Evolutionary conservation across 2,329 filamentous ascomycete species (phyloP).

Genomic region (Podosphaera leucotricha): DNA sequence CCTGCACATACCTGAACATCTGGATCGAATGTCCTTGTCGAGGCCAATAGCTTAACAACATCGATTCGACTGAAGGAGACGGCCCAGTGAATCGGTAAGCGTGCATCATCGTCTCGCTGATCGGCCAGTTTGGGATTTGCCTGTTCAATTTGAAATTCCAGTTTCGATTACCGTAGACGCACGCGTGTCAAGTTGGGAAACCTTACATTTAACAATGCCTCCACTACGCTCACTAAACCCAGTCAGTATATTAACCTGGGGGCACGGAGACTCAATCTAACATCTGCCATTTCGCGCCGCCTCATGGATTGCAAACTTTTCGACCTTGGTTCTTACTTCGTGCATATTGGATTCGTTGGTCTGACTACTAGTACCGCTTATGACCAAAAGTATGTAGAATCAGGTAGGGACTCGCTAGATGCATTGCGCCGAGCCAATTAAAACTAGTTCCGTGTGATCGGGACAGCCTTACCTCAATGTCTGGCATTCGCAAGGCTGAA

Average conservation of each 20-base stretch:
- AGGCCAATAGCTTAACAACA: constrained; percentile 49
- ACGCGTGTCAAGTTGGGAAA: not conserved
- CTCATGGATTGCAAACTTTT: constrained; percentile 28
- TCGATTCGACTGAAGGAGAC: constrained; percentile 57
- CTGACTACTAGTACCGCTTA: too few species aligned
- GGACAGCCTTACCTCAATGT: not conserved
- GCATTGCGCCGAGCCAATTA: not conserved
- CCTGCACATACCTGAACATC: constrained; percentile 41
- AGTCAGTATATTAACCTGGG: constrained; percentile 6
- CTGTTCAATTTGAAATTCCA: constrained; percentile 19
- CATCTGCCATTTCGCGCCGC: constrained; percentile 67
- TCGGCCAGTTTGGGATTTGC: constrained; percentile 56
- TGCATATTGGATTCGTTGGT: not conserved
- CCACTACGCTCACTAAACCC: constrained; percentile 38
- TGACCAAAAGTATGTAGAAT: too few species aligned
- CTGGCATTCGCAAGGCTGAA: not conserved
- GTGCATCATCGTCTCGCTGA: constrained; percentile 60
- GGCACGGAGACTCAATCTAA: constrained; percentile 18
- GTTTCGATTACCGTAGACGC: not conserved
- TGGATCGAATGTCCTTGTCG: constrained; percentile 53
- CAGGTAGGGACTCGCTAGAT: not conserved
- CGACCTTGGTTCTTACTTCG: not conserved
- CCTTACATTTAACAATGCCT: constrained; percentile 47
- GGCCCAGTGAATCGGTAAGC: constrained; percentile 86
- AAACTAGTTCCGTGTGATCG: not conserved